A percentile compares a stretch with the other conserved stretches of the same genome.
These are phyloP conservation scores for Fusarium sterilihyphosum DNA, from an alignment of 2,329 filamentous ascomycete species.

Conservation along the genomic window DNA sequence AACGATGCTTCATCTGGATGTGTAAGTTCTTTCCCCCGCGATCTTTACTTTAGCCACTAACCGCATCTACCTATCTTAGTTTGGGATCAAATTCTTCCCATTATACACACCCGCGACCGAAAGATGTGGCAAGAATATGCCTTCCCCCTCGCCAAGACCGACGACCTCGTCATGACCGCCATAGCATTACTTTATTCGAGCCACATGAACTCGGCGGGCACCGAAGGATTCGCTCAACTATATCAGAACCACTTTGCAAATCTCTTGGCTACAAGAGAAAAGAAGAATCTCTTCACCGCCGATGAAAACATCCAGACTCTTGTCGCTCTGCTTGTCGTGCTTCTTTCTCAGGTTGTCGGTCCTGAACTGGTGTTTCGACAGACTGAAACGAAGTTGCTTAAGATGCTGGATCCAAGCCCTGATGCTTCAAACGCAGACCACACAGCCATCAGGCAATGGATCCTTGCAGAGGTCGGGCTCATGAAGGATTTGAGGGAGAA, in stretches of 20 bases:
- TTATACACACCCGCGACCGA: conserved; percentile 33
- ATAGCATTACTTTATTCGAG: conserved; percentile 10
- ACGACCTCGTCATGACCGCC: conserved; percentile 40
- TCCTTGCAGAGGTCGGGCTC: too few species aligned
- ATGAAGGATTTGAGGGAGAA: too few species aligned
- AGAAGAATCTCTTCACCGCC: not conserved
- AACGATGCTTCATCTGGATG: not conserved
- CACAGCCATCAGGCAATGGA: too few species aligned
- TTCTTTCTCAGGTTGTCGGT: not conserved
- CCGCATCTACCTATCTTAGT: conserved; percentile 11
- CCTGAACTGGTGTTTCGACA: too few species aligned
- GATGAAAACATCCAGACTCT: not conserved
- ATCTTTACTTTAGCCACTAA: not conserved
- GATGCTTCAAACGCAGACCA: too few species aligned
- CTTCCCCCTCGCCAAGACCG: conserved; percentile 28
- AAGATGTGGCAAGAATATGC: conserved; percentile 37
- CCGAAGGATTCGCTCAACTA: too few species aligned
- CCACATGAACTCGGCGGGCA: too few species aligned
- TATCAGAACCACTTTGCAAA: too few species aligned
- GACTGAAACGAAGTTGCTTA: too few species aligned
- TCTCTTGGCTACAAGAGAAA: too few species aligned
- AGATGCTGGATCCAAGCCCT: too few species aligned
- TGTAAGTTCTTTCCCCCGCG: not conserved
- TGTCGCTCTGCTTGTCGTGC: not conserved
- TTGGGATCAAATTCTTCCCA: conserved; percentile 34